These are phyloP conservation scores for Xylaria grammica DNA, from an alignment of 495 filamentous ascomycete species.

Conservation along the genomic window DNA sequence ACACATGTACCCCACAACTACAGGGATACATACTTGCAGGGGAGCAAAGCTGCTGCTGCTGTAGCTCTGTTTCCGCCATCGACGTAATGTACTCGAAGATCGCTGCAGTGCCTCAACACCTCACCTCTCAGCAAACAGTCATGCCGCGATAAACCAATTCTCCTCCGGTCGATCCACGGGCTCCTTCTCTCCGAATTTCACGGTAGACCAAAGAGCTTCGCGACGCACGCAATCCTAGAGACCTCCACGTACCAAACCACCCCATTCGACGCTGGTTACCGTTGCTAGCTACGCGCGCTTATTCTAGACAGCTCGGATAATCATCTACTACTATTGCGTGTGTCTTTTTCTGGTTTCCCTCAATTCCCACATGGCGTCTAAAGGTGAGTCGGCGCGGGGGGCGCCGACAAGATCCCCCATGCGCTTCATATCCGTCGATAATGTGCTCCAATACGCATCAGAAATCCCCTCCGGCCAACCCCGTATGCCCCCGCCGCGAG, in stretches of 20 bases:
- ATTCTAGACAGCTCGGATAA: neutral
- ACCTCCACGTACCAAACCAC: too few relatives aligned
- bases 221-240: too few relatives aligned
- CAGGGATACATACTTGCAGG: neutral
- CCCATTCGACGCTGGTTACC: too few relatives aligned
- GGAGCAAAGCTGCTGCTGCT: neutral
- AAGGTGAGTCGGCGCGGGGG: constrained; percentile 36
- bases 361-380: constrained; percentile 29
- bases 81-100: constrained; percentile 17
- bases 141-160: too few relatives aligned
- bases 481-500: constrained; percentile 65
- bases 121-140: too few relatives aligned
- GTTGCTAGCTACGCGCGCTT: too few relatives aligned
- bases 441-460: constrained; percentile 89
- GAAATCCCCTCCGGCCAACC: constrained; percentile 96
- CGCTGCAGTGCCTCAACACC: neutral
- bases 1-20: neutral
- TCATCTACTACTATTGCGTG: neutral
- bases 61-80: neutral
- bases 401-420: constrained; percentile 50
- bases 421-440: constrained; percentile 94
- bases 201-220: too few relatives aligned
- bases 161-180: too few relatives aligned
- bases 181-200: too few relatives aligned
- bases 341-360: too few relatives aligned